Conservation (phyloP, 2,329 filamentous ascomycete genomes). For the Alternaria ventricosa region DNA sequence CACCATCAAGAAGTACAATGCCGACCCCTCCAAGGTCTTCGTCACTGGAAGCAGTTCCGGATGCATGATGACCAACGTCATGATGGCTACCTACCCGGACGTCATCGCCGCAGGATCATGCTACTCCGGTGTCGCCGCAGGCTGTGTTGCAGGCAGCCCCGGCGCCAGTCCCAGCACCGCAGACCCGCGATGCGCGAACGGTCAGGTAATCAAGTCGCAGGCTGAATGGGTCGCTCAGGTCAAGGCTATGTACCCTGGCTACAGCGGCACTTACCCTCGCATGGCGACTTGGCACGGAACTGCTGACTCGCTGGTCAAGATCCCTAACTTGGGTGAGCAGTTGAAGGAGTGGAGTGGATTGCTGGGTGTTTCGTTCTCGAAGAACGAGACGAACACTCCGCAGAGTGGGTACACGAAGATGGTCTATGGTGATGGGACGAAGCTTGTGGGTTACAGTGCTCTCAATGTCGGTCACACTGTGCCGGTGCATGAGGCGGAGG, state of each 20-base stretch:
- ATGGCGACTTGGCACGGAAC: slow-evolving; percentile 49
- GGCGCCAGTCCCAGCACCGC: slow-evolving; percentile 24
- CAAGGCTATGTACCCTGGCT: slow-evolving; percentile 46
- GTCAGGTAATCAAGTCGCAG: slow-evolving; percentile 22
- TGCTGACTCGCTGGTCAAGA: slow-evolving; percentile 39
- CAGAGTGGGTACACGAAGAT: slow-evolving; percentile 34
- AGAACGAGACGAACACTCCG: slow-evolving; percentile 28
- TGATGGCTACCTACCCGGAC: slow-evolving; percentile 38
- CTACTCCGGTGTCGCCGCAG: slow-evolving; percentile 38
- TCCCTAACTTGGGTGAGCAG: slow-evolving; percentile 33
- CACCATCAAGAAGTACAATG: slow-evolving; percentile 58
- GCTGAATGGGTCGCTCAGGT: slow-evolving; percentile 43
- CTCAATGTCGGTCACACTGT: slow-evolving; percentile 36
- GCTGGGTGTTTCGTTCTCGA: slow-evolving; percentile 21
- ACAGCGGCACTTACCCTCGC: slow-evolving; percentile 43
- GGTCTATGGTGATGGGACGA: slow-evolving; percentile 35
- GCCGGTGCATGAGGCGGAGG: slow-evolving; percentile 18
- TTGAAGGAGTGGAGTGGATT: slow-evolving; percentile 41
- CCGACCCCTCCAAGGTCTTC: slow-evolving; percentile 57
- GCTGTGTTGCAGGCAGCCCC: slow-evolving; percentile 53
- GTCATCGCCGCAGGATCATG: slow-evolving; percentile 33
- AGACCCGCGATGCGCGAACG: slow-evolving; percentile 30
- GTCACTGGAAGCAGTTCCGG: slow-evolving; percentile 35
- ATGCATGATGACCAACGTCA: slow-evolving; percentile 44
- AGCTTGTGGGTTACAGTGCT: slow-evolving; percentile 32